Conservation (phyloP, 495 filamentous ascomycete genomes). For the Aspergillus steynii region DNA sequence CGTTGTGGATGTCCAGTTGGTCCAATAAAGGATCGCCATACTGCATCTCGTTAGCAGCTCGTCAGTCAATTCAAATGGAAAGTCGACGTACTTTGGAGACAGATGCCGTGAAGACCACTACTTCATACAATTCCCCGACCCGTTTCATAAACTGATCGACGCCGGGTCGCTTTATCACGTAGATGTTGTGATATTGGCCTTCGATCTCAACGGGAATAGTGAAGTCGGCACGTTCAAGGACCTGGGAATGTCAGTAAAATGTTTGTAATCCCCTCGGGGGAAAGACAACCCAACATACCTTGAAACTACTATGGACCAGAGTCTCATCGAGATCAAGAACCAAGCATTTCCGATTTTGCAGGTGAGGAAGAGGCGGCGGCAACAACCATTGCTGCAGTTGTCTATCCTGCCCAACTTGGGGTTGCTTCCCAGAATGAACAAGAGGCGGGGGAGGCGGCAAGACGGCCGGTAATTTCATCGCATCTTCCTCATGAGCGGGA, state of each 20-base stretch:
- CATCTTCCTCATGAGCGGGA: constrained; percentile 31
- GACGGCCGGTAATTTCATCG: constrained; percentile 38
- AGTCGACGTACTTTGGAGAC: constrained; percentile 81
- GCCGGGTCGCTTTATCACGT: constrained; percentile 97
- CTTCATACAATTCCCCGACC: constrained; percentile 95
- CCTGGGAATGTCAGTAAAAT: constrained; percentile 50
- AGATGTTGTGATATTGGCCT: constrained; percentile 98
- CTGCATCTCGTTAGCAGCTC: constrained; percentile 41
- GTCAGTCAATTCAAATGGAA: neutral
- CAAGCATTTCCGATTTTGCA: constrained; percentile 87
- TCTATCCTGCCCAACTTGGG: constrained; percentile 32
- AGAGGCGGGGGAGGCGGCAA: constrained; percentile 64
- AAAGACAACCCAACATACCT: constrained; percentile 57
- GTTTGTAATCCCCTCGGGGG: neutral
- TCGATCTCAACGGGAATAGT: constrained; percentile 99
- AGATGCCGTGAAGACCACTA: constrained; percentile 98
- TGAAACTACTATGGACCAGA: constrained; percentile 99
- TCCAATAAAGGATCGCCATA: constrained; percentile 96
- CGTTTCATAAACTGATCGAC: constrained; percentile 99
- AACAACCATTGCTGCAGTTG: constrained; percentile 71
- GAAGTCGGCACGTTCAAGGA: constrained; percentile 97
- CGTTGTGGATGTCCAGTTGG: constrained; percentile 95
- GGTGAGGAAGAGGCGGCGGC: constrained; percentile 72
- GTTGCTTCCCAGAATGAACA: constrained; percentile 41
- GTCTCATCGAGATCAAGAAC: constrained; percentile 97